Percentiles rank a stretch among this genome's conserved stretches.
Conservation (phyloP, 331 rosid genomes). For the Arachis monticola region DNA sequence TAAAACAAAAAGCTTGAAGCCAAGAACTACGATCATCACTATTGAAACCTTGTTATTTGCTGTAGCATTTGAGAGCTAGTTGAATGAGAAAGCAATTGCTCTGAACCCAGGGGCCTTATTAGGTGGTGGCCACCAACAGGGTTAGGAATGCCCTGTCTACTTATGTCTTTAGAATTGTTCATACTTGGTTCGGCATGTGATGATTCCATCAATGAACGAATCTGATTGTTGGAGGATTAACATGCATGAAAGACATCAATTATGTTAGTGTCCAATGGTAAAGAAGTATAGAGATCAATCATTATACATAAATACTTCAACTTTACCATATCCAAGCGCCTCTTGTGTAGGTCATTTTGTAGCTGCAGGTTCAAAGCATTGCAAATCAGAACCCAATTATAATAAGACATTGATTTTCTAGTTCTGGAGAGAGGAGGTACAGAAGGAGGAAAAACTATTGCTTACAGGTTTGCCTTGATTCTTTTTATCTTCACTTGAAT, state of each 20-base stretch:
- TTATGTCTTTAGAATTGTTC: slow-evolving; percentile 60
- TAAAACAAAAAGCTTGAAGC: slow-evolving; percentile 39
- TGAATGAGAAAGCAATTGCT: slow-evolving; percentile 81
- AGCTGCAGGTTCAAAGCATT: slow-evolving; percentile 59
- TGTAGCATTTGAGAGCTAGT: slow-evolving; percentile 80
- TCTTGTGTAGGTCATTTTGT: slow-evolving; percentile 74
- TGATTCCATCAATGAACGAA: slow-evolving; percentile 79
- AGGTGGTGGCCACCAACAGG: slow-evolving; percentile 63
- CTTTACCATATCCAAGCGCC: slow-evolving; percentile 84
- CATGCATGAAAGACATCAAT: slow-evolving; percentile 28
- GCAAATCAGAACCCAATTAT: slow-evolving; percentile 35
- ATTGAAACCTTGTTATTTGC: slow-evolving; percentile 75
- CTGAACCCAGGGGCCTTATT: slow-evolving; percentile 68
- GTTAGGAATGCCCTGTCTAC: slow-evolving; percentile 70
- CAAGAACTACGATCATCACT: slow-evolving; percentile 37
- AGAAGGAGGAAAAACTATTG: slow-evolving; percentile 17
- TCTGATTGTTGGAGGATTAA: slow-evolving; percentile 55
- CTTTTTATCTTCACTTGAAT: slow-evolving; percentile 87
- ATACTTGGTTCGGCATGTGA: slow-evolving; percentile 55
- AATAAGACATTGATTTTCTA: slow-evolving; percentile 10
- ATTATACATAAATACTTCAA: slow-evolving; percentile 23
- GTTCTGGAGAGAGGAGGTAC: neutral
- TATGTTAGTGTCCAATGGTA: slow-evolving; percentile 18
- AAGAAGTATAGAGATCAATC: slow-evolving; percentile 39
- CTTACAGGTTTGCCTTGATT: slow-evolving; percentile 72